Evolutionary conservation across 2,329 filamentous ascomycete species (phyloP), one percentile per base, ranked within the genome.

Genomic region (Xylariaceae sp.): DNA sequence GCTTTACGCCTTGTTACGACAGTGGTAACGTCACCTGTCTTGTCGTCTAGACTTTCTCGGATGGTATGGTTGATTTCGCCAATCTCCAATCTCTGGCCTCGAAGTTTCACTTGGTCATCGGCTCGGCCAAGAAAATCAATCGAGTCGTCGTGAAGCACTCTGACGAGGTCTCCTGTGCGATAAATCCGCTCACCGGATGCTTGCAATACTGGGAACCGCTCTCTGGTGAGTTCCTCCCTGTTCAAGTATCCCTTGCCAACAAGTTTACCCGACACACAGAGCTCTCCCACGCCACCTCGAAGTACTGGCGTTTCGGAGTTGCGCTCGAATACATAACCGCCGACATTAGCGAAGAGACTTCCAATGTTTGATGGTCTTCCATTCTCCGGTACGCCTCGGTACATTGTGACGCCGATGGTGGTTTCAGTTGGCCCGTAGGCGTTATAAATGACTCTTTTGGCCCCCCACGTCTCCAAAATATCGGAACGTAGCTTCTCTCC

Each of bases 361-460:
- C 91, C 91, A 62, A 96, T 96, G 64, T 96, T 96, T 8, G 89
- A 88, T 0, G 91, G 84, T 32, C 90, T 87, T 0, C 89, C 90
- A 60, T 87, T 88, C 26, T 74, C 71, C 0, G 89, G 88, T 6
- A 96, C 89, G 35, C 88, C 80, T n/a, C 86, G 85, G 63, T 87
- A 91, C 80, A 94, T 95, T 0, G 91, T 96, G 37, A 91, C 88
- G 4, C 91, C 91, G 60, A 96, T 96, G 0, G 91, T 96, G 0
- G 89, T 88, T 69, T 96, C 92, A 0, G 91, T 96, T 1, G 91
- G 92, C 0, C 91, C 91, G 61, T 96, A 90, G 2, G 90, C 91
- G 64, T 96, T 96, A 74, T 95, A 92, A 11, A 97, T 91, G 43
- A 91, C 89, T 1, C 79, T 79, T 54, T 85, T 80, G 0, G 85